Evolutionary conservation across 139 green algal species (phyloP).

Genomic region (Tetradesmus lagerheimii): DNA sequence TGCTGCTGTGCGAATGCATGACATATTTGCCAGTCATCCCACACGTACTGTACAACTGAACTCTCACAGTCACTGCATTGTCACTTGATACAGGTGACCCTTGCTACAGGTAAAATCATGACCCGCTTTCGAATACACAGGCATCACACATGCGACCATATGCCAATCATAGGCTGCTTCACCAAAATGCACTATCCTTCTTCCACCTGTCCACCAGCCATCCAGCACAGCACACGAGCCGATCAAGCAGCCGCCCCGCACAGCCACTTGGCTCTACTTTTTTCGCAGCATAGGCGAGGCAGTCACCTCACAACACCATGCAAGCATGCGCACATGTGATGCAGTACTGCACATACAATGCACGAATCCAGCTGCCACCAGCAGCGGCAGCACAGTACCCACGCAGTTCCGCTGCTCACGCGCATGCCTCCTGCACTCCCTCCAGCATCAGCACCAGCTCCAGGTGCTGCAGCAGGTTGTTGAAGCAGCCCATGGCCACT

Average conservation of each 20-base stretch:
- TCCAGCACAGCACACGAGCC: neutral
- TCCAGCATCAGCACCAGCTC: slow-evolving; percentile 41
- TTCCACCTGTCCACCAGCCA: neutral
- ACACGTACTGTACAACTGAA: neutral
- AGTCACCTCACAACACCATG: neutral
- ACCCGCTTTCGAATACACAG: neutral
- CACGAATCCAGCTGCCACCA: neutral
- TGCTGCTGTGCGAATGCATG: neutral
- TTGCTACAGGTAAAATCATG: no score
- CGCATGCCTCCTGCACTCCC: slow-evolving; percentile 13
- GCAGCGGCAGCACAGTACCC: neutral
- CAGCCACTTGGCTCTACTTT: neutral
- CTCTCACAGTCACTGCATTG: neutral
- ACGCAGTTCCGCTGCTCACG: neutral
- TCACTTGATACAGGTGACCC: no score
- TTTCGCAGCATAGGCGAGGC: neutral
- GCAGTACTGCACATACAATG: neutral
- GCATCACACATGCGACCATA: neutral
- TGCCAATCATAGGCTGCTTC: neutral
- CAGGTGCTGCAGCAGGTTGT: slow-evolving; percentile 32
- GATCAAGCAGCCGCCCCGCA: neutral
- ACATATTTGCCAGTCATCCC: neutral
- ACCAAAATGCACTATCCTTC: neutral
- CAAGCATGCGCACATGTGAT: neutral
- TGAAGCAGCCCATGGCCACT: slow-evolving; percentile 19